Evolutionary conservation across 1,284 basidiomycete genomes (phyloP).

Genomic region (Earliella scabrosa): DNA sequence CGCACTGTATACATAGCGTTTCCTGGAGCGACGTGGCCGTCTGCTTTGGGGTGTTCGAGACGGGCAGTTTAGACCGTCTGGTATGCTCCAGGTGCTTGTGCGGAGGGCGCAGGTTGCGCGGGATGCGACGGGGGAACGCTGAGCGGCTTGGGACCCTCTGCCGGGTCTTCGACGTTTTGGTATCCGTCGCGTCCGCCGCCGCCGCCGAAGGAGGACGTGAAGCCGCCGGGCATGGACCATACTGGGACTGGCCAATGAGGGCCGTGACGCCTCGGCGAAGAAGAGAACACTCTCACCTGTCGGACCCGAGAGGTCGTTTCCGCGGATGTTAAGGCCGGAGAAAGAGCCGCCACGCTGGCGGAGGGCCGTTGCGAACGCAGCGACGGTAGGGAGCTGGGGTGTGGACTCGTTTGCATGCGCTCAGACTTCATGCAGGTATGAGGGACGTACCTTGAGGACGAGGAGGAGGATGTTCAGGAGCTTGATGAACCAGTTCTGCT

Average conservation of each 20-base stretch:
- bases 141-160: constrained; percentile 40
- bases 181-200: constrained; percentile 64
- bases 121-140: constrained; percentile 29
- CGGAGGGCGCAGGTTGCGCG: constrained; percentile 19
- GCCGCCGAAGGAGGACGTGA: constrained; percentile 50
- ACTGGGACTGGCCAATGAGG: constrained; percentile 45
- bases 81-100: constrained; percentile 48
- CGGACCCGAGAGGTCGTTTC: constrained; percentile 59
- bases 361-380: constrained; percentile 57
- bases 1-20: constrained; percentile 17
- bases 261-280: not conserved
- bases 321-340: constrained; percentile 55
- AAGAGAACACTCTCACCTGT: constrained; percentile 51
- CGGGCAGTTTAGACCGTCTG: constrained; percentile 48
- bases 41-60: too few relatives aligned
- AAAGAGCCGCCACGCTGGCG: constrained; percentile 70
- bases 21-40: too few relatives aligned
- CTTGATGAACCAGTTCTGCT: constrained; percentile 58
- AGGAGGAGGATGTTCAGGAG: constrained; percentile 63
- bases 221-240: constrained; percentile 87
- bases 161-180: constrained; percentile 73
- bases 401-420: not conserved
- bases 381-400: constrained; percentile 55
- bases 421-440: not conserved
- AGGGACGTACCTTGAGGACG: constrained; percentile 62